Conservation (phyloP, 1,139 yeast genomes). For the Zygoascus sp. region DNA sequence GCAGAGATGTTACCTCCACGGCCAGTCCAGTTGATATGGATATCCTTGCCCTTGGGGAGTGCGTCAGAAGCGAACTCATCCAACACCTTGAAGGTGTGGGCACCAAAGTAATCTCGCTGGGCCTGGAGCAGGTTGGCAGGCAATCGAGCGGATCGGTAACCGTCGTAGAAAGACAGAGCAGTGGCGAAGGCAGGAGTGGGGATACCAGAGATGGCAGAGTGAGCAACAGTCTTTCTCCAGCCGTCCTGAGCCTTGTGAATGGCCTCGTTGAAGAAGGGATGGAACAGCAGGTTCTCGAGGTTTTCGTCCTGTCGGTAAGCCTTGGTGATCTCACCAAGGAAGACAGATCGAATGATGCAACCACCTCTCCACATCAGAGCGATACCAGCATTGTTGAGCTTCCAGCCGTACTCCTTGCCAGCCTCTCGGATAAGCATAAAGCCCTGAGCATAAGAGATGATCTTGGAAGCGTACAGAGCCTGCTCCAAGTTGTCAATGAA, state of each 20-base stretch:
- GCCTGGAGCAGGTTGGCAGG: conserved; percentile 99
- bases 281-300: conserved; percentile 90
- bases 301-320: conserved; percentile 94
- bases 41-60: conserved; percentile 75
- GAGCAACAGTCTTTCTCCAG: conserved; percentile 85
- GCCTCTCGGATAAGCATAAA: conserved; percentile 99
- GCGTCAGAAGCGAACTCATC: conserved; percentile 75
- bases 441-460: conserved; percentile 98
- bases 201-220: conserved; percentile 79
- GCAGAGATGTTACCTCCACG: conserved; percentile 98
- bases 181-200: conserved; percentile 98
- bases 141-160: conserved; percentile 91
- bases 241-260: conserved; percentile 90
- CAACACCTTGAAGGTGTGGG: conserved; percentile 95
- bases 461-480: conserved; percentile 97
- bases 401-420: conserved; percentile 95
- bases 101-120: conserved; percentile 99
- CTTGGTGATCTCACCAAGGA: conserved; percentile 93
- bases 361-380: conserved; percentile 99
- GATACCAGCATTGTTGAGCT: conserved; percentile 94
- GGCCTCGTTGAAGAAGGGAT: conserved; percentile 90
- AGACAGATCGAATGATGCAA: conserved; percentile 97
- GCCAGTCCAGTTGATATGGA: conserved; percentile 99
- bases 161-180: conserved; percentile 97
- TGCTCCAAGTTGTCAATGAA: conserved; percentile 94